These are phyloP conservation scores for Podochytrium sp. DNA, from an alignment of 192 early-diverging fungal species.

Conservation along the genomic window DNA sequence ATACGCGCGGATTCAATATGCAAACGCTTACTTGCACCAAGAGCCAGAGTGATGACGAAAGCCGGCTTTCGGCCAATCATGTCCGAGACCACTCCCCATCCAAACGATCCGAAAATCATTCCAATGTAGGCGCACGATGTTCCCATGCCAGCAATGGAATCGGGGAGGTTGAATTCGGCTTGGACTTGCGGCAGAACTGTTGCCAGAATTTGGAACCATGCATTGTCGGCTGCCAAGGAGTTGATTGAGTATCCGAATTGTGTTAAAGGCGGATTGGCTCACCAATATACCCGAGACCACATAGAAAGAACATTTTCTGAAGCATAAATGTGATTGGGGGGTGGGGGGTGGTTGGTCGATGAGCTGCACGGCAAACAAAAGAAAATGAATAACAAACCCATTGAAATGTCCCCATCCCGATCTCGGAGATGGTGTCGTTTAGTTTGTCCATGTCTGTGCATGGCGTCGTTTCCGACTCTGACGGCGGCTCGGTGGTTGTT, in stretches of 20 bases:
- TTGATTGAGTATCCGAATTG: too few relatives aligned
- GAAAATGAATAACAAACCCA: too few relatives aligned
- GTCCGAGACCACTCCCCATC: slow-evolving; percentile 82
- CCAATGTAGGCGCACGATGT: slow-evolving; percentile 63
- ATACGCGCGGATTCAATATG: too few relatives aligned
- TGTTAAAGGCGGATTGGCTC: too few relatives aligned
- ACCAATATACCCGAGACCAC: slow-evolving; percentile 1
- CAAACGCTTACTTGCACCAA: slow-evolving; percentile 66
- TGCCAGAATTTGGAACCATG: slow-evolving; percentile 56
- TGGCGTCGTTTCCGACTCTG: too few relatives aligned
- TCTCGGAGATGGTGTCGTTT: not conserved
- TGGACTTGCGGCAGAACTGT: slow-evolving; percentile 79
- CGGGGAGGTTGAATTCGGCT: slow-evolving; percentile 71
- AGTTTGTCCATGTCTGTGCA: slow-evolving; percentile 13
- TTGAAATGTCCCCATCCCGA: not conserved
- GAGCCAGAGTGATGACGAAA: slow-evolving; percentile 74
- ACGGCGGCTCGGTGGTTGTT: too few relatives aligned
- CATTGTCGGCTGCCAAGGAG: too few relatives aligned
- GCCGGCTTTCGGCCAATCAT: slow-evolving; percentile 74
- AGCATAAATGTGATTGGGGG: too few relatives aligned
- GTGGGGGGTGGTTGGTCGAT: too few relatives aligned
- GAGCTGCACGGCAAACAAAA: too few relatives aligned
- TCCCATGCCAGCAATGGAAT: slow-evolving; percentile 62
- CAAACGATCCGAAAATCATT: slow-evolving; percentile 79
- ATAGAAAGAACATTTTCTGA: slow-evolving; percentile 14